phyloP scores from a whole-genome alignment of 2,329 filamentous ascomycete species.

The Colletotrichum nymphaeae region DNA sequence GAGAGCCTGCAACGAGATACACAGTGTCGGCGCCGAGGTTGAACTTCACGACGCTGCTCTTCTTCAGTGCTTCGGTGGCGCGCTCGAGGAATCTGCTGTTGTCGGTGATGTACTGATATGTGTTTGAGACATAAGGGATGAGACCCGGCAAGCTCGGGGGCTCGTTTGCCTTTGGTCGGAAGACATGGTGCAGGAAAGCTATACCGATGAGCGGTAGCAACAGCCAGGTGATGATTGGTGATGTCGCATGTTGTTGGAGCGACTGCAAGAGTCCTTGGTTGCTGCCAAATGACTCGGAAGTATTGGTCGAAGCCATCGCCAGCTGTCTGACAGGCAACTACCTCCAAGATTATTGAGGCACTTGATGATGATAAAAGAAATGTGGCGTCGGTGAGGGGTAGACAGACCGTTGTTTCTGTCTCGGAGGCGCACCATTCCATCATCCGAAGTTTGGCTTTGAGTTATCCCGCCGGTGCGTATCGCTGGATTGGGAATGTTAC shows the following conservation, averaged over 20 bases:
- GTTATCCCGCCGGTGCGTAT: background rate
- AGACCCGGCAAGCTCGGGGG: background rate
- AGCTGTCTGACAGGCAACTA: background rate
- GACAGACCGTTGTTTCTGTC: background rate
- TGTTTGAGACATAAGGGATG: conserved; percentile 35
- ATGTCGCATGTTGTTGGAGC: background rate
- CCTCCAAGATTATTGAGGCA: background rate
- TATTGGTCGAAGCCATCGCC: background rate
- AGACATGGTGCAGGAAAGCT: background rate
- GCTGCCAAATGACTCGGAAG: background rate
- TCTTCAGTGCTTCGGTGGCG: background rate
- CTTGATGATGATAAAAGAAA: background rate
- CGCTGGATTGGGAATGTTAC: background rate
- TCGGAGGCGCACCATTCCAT: background rate
- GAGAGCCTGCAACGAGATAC: conserved; percentile 24
- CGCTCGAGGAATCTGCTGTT: conserved; percentile 33
- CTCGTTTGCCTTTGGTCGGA: background rate
- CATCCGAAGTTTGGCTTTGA: background rate
- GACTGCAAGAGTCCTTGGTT: background rate
- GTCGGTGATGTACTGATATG: conserved; percentile 33
- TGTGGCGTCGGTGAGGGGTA: background rate
- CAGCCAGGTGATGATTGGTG: background rate
- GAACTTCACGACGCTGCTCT: conserved; percentile 19
- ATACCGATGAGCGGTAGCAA: background rate
- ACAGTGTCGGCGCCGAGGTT: conserved; percentile 22